Evolutionary conservation across 352 stramenopile genomes (phyloP), one percentile per base, ranked within the genome.

Genomic region (Phytophthora foliorum): DNA sequence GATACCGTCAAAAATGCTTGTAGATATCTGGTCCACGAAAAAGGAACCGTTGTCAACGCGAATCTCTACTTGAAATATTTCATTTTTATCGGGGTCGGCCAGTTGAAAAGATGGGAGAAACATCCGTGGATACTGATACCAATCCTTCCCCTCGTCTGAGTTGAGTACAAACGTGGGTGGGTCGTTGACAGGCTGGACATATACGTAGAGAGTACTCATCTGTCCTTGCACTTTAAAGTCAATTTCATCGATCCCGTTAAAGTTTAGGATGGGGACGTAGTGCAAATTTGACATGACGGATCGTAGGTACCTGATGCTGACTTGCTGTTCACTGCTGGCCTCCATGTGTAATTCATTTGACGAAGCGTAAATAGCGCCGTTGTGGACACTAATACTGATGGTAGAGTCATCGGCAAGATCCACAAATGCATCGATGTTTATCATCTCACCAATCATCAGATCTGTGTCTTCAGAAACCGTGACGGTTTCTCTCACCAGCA

Each of bases 61-160:
- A 14, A 89, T 50, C 17, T 72, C 58, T n/a, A 86, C 58, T 10
- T 74, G 61, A 24, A 85, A 62, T 6, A 72, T 41, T 34, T 88
- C 76, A n/a, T 52, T 25, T 2, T 38, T 27, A 31, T 90, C 82
- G 0, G 69, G 52, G 24, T 90, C 80, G 4, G 60, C 38, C 0
- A 89, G 27, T 27, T 38, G 48, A 39, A 90, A 58, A 4, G 45
- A 29, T 3, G 82, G 80, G 5, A 88, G 57, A 21, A 83, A 74
- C 25, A 62, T 59, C 21, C 62, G 63, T 21, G 81, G 60, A 7
- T 57, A 53, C 0, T 27, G 44, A 49, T 73, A 72, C 69, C 75
- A 84, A 48, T 69, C 55, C n/a, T 63, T 55, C 13, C 50, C 39
- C 17, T 67, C 55, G 9, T 57, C 39, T 21, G 38, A 57, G 19